phyloP scores from a whole-genome alignment of 2,329 filamentous ascomycete species.

The Colletotrichum falcatum region DNA sequence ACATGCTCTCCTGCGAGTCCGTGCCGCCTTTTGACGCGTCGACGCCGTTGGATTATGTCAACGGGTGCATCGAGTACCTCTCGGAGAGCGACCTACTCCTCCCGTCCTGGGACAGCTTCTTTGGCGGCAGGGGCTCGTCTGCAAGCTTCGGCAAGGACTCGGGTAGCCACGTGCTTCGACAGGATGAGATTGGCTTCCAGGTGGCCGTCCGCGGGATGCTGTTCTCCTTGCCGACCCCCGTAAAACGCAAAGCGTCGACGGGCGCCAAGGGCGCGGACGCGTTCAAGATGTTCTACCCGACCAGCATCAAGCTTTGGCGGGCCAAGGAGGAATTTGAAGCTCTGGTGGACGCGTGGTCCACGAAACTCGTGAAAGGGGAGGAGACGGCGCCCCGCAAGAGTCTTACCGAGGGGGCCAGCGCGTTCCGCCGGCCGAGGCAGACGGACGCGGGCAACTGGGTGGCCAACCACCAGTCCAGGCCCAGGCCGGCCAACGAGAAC shows the following conservation, averaged over 20 bases:
- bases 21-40: slow-evolving; percentile 61
- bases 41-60: slow-evolving; percentile 80
- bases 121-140: slow-evolving; percentile 68
- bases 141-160: slow-evolving; percentile 66
- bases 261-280: slow-evolving; percentile 67
- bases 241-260: slow-evolving; percentile 73
- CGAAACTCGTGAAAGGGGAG: slow-evolving; percentile 69
- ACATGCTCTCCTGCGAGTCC: slow-evolving; percentile 82
- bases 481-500: background rate
- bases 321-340: slow-evolving; percentile 84
- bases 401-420: slow-evolving; percentile 60
- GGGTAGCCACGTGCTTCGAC: slow-evolving; percentile 80
- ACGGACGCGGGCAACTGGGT: slow-evolving; percentile 45
- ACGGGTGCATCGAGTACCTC: slow-evolving; percentile 86
- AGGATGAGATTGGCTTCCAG: slow-evolving; percentile 95
- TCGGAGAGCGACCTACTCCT: slow-evolving; percentile 90
- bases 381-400: slow-evolving; percentile 51
- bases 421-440: slow-evolving; percentile 60
- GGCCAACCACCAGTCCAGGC: slow-evolving; percentile 42
- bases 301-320: slow-evolving; percentile 85
- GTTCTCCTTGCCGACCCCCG: slow-evolving; percentile 86
- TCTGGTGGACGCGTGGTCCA: slow-evolving; percentile 76
- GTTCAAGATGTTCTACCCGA: slow-evolving; percentile 93
- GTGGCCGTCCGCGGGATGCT: slow-evolving; percentile 88
- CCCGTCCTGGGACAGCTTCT: slow-evolving; percentile 76